Evolutionary conservation across 2,329 filamentous ascomycete genomes (phyloP), one percentile per base, ranked within the genome.

Genomic region (Fonsecaea pedrosoi): DNA sequence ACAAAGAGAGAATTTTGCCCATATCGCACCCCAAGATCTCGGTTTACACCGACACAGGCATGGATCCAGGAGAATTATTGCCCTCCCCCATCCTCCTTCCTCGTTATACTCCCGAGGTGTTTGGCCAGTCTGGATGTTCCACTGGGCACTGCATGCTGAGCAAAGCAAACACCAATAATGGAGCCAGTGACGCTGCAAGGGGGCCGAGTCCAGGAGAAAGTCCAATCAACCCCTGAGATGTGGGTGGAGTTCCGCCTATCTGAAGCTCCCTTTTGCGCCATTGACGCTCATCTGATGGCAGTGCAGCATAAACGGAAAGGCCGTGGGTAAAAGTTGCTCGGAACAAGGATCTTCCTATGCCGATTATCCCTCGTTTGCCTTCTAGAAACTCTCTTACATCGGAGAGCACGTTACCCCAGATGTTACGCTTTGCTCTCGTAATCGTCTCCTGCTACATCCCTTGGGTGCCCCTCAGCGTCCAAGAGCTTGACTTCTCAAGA

Each of bases 261-360:
- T 60, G 54, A 32, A 35, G 60, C 35, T 18, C n/a, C 32, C 12
- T 8, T 54, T 66, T 30, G 60, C 64, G 60, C 64, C 64, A 54
- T 59, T 54, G 60, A 64, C 56, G 45, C 45, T 25, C 8, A 50
- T 50, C 30, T 50, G n/a, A 25, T 13, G 45, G 21, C 45, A 50
- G 2, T 13, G 12, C 45, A 50, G 6, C 4, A 40, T 13, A 8
- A 4, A 30, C 45, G 45, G 40, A 50, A 50, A 45, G 38, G 54
- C 54, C 40, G 40, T 34, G 56, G 53, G 57, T 45, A 54, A 54
- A 54, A 25, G 32, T 50, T 40, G 32, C 34, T 18, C 66, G 66
- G 66, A 65, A 62, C 66, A 68, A 65, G 21, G 59, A 62, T 68
- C 65, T 68, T 65, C 50, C 66, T 59, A 54, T 21, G n/a, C 35